Evolutionary conservation across 106 monocot genomes (phyloP), one percentile per base, ranked within the genome.

Genomic region (Phalaenopsis aphrodite): DNA sequence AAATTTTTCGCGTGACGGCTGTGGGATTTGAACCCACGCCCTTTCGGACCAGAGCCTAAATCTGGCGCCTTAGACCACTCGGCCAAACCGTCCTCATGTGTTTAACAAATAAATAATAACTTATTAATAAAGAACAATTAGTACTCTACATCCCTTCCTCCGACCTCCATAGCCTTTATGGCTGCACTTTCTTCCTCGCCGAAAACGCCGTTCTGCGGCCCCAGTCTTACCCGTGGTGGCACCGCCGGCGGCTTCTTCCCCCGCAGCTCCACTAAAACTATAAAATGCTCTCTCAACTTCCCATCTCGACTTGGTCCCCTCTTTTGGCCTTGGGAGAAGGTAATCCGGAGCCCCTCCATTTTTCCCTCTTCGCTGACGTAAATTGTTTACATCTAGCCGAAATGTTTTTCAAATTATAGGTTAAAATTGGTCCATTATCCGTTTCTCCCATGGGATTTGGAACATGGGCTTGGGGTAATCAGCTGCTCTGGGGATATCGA

Each of bases 41-140:
- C 94, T 98, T 92, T 82, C 94, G 98, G 94, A 98, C 98, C 89
- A 98, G 98, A 98, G 94, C 94, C 98, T 98, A 94, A 98, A 98
- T 92, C 98, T 94, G 92, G 94, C 98, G 94, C 98, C 94, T 94
- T 98, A 92, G 98, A 98, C 98, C 98, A 98, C 87, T 90, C 89
- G 89, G 90, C 85, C 85, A 90, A 90, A 87, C 87, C 73, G 80
- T 90, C 87, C 0, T 30, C 0, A 48, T 48, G 5, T 4, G 0
- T 61, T 7, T 19, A 61, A n/a, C 15, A 57, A 45, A 45, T 0
- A 0, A 0, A 45, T 7, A 45, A 45, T 45, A 45, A 47, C 0
- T 11, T 52, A 12, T 14, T 10, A 0, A 14, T 11, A 49, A 0
- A 49, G 11, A 49, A 2, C 52, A 15, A 12, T 12, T 14, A 2